A percentile compares a stretch with the other conserved stretches of the same genome.
phyloP scores from a whole-genome alignment of 257 asterid species.

The Lavandula angustifolia region DNA sequence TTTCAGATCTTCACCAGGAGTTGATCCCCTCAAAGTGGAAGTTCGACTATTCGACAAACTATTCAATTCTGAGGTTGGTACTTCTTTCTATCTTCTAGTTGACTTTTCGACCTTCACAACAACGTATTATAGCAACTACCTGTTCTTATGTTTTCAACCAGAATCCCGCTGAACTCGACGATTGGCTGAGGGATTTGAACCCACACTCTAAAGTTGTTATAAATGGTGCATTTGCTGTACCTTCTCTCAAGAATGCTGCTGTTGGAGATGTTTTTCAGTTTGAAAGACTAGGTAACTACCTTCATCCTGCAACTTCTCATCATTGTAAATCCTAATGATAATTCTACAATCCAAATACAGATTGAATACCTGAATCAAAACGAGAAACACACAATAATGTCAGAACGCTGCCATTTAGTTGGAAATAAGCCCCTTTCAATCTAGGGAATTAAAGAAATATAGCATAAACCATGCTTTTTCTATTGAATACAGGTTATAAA shows the following conservation, averaged over 20 bases:
- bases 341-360: neutral
- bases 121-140: constrained; percentile 11
- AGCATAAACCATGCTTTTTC: neutral
- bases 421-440: too few relatives aligned
- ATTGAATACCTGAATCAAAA: neutral
- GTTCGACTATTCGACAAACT: constrained; percentile 79
- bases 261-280: constrained; percentile 86
- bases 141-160: constrained; percentile 27
- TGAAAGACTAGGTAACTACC: constrained; percentile 81
- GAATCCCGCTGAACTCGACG: constrained; percentile 88
- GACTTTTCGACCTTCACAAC: neutral
- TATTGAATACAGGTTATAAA: neutral
- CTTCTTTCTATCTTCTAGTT: constrained; percentile 11
- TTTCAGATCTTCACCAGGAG: constrained; percentile 72
- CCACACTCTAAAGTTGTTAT: constrained; percentile 69
- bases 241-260: constrained; percentile 56
- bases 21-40: constrained; percentile 76
- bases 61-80: constrained; percentile 82
- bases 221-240: constrained; percentile 69
- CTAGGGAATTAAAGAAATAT: neutral
- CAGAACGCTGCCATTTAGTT: too few relatives aligned
- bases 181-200: constrained; percentile 83
- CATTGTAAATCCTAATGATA: neutral
- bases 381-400: neutral
- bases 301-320: constrained; percentile 1